Percentiles rank a stretch among this genome's conserved stretches.
Conservation (phyloP, 306 rosid species). For the Corylus americana region DNA sequence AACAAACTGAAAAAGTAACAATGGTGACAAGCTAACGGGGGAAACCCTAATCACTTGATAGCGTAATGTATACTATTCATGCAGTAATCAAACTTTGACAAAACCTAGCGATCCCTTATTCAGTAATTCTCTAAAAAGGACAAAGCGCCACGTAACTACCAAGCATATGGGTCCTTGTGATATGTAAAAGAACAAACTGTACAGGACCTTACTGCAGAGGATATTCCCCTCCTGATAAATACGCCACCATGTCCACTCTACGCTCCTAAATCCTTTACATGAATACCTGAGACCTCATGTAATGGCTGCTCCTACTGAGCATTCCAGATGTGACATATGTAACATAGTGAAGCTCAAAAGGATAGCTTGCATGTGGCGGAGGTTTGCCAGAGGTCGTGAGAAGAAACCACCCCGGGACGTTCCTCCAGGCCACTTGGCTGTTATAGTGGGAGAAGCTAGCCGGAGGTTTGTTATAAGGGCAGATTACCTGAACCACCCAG, state of each 20-base stretch:
- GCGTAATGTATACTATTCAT: neutral
- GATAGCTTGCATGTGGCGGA: slow-evolving; percentile 44
- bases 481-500: slow-evolving; percentile 22
- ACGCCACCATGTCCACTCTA: neutral
- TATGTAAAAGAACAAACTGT: neutral
- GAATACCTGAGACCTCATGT: neutral
- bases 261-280: neutral
- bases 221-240: neutral
- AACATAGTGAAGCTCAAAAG: slow-evolving; percentile 15
- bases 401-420: slow-evolving; percentile 39
- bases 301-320: neutral
- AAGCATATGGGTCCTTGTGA: neutral
- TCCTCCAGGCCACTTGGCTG: slow-evolving; percentile 33
- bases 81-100: neutral
- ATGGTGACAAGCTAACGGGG: neutral
- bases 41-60: neutral
- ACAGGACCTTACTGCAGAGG: neutral
- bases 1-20: neutral
- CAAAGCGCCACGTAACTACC: neutral
- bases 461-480: slow-evolving; percentile 17
- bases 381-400: slow-evolving; percentile 24
- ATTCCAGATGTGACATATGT: neutral
- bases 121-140: neutral
- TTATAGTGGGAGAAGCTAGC: slow-evolving; percentile 24
- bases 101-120: neutral